Percentiles rank a stretch among this genome's conserved stretches.
phyloP scores from a whole-genome alignment of 1,284 basidiomycete genomes.

The Ustilago tritici region DNA sequence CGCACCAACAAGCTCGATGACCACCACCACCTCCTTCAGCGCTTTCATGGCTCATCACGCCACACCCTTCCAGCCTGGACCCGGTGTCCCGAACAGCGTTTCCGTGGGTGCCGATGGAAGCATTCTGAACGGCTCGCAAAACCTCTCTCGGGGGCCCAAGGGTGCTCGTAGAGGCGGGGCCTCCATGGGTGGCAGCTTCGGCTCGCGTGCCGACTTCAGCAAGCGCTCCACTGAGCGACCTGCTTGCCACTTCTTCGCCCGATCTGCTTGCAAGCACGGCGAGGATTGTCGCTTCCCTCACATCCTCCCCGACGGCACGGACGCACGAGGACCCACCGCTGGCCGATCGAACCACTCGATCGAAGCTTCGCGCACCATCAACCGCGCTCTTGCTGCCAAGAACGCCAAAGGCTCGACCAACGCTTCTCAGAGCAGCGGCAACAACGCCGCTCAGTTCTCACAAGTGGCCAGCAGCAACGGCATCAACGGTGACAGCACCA shows the following conservation, averaged over 20 bases:
- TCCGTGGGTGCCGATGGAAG: constrained; percentile 28
- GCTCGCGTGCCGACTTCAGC: constrained; percentile 40
- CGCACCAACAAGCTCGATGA: constrained; percentile 16
- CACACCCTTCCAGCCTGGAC: constrained; percentile 61
- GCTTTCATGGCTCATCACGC: constrained; percentile 64
- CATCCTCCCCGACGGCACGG: constrained; percentile 66
- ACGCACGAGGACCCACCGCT: constrained; percentile 56
- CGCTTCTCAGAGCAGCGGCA: constrained; percentile 12
- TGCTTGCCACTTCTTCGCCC: constrained; percentile 66
- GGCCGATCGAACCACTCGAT: constrained; percentile 50
- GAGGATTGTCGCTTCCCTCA: constrained; percentile 69
- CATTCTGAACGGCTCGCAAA: constrained; percentile 22
- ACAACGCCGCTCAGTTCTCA: constrained; percentile 19
- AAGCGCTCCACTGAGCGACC: constrained; percentile 60
- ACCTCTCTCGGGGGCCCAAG: constrained; percentile 38
- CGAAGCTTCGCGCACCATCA: constrained; percentile 46
- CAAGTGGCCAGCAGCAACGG: constrained; percentile 12
- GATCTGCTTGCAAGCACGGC: constrained; percentile 63
- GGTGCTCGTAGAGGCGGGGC: constrained; percentile 40
- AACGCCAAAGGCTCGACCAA: constrained; percentile 22
- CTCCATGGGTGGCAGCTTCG: constrained; percentile 38
- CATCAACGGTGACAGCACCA: constrained; percentile 18
- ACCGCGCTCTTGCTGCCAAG: constrained; percentile 50
- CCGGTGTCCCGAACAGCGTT: constrained; percentile 30
- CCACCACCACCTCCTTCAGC: constrained; percentile 59